Percentiles rank a stretch among this genome's conserved stretches.
Evolutionary conservation across 1,139 yeast genomes (phyloP).

Genomic region (Candida tunisiensis): DNA sequence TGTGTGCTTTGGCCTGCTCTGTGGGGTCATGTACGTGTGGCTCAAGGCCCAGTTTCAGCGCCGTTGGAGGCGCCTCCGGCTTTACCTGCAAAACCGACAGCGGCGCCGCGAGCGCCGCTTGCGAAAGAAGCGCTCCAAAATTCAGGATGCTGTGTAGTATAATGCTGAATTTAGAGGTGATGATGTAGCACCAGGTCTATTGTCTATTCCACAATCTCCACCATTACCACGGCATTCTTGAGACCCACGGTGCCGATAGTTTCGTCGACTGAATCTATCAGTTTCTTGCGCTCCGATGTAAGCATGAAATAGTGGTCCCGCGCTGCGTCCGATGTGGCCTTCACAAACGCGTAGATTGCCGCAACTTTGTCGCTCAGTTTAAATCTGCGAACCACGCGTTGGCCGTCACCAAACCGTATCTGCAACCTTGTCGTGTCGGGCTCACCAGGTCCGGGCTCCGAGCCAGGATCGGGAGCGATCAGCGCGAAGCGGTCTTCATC

Average conservation of each 20-base stretch:
- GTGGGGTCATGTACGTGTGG: conserved; percentile 15
- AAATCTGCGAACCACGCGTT: conserved; percentile 65
- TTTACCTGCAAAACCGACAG: no score
- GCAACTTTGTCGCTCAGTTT: conserved; percentile 37
- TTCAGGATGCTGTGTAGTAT: no score
- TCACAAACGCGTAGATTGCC: conserved; percentile 41
- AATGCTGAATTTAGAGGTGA: no score
- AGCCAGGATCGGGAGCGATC: conserved; percentile 32
- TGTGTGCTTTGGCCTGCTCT: conserved; percentile 24
- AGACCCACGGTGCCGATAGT: conserved; percentile 65
- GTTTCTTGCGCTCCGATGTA: conserved; percentile 45
- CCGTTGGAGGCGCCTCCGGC: no score
- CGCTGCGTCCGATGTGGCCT: conserved; percentile 34
- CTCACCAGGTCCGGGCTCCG: conserved; percentile 44
- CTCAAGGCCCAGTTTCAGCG: conserved; percentile 3
- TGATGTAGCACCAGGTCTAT: background rate
- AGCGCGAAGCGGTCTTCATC: conserved; percentile 23
- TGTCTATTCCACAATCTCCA: conserved; percentile 30
- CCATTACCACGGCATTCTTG: conserved; percentile 61
- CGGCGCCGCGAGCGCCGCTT: no score
- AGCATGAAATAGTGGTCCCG: conserved; percentile 38
- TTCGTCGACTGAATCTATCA: conserved; percentile 38
- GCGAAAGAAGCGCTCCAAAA: no score
- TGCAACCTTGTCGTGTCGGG: conserved; percentile 63
- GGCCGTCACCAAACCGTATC: conserved; percentile 74